Evolutionary conservation across 345 rosid genomes (phyloP).

Genomic region (Cardamine occulta): DNA sequence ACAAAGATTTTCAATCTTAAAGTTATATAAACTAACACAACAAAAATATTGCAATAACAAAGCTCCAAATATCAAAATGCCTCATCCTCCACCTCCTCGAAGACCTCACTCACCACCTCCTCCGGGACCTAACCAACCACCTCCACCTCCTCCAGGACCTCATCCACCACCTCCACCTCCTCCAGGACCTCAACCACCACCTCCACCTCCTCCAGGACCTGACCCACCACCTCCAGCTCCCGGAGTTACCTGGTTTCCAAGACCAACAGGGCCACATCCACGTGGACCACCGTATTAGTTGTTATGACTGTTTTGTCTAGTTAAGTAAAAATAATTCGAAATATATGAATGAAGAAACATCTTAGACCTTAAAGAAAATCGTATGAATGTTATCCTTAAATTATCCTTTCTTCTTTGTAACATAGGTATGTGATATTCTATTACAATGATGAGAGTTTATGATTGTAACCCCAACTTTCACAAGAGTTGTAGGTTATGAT

Average conservation of each 20-base stretch:
- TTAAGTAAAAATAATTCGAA: neutral
- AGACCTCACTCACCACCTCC: constrained; percentile 7
- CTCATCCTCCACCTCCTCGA: constrained; percentile 22
- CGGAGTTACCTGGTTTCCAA: constrained; percentile 20
- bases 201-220: constrained; percentile 19
- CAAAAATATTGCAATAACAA: constrained; percentile 15
- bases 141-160: constrained; percentile 33
- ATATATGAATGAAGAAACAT: constrained; percentile 8
- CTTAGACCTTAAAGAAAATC: neutral
- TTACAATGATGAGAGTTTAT: neutral
- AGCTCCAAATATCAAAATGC: constrained; percentile 23
- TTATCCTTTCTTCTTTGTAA: neutral
- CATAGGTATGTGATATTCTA: neutral
- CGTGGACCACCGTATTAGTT: constrained; percentile 29
- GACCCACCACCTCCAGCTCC: constrained; percentile 39
- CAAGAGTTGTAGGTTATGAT: neutral
- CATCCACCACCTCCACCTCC: constrained; percentile 25
- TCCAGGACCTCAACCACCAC: constrained; percentile 25
- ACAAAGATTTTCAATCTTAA: neutral
- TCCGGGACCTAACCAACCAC: constrained; percentile 11
- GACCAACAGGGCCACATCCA: constrained; percentile 10
- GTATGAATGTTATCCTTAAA: neutral
- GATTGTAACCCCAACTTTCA: neutral
- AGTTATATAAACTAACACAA: constrained; percentile 27
- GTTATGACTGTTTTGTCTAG: neutral